Conservation (phyloP, 2,329 filamentous ascomycete species). For the Arachnomyces sp. region DNA sequence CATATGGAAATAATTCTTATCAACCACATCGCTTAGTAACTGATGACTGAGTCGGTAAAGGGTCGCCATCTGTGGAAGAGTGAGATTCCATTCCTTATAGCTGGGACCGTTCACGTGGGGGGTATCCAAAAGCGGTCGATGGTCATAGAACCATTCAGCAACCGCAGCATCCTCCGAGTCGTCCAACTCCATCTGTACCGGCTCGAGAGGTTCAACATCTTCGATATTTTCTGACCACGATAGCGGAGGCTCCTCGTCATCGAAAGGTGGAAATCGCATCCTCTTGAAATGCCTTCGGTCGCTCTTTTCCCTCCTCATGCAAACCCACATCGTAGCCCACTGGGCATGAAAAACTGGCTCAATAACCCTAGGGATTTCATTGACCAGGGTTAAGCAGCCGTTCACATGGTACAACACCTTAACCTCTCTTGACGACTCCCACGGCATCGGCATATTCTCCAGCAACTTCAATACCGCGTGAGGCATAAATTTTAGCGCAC, state of each 20-base stretch:
- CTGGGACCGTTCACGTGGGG: constrained; percentile 92
- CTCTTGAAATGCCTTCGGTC: constrained; percentile 94
- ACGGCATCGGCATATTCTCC: constrained; percentile 99
- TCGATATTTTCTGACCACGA: constrained; percentile 99
- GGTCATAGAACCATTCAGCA: constrained; percentile 96
- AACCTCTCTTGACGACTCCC: constrained; percentile 92
- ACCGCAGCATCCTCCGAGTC: constrained; percentile 87
- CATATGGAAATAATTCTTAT: constrained; percentile 96
- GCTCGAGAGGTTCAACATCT: constrained; percentile 93
- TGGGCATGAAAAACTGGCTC: constrained; percentile 97
- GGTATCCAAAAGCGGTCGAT: constrained; percentile 82
- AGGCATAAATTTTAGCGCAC: constrained; percentile 97
- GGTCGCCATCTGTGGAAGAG: constrained; percentile 90
- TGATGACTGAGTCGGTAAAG: constrained; percentile 87
- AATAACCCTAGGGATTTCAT: constrained; percentile 92
- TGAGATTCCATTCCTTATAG: constrained; percentile 93
- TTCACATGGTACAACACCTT: constrained; percentile 99
- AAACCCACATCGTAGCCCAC: constrained; percentile 99
- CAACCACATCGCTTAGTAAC: constrained; percentile 81
- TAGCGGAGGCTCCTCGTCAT: constrained; percentile 94
- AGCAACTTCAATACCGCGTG: constrained; percentile 94
- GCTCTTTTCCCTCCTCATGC: constrained; percentile 96
- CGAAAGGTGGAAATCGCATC: constrained; percentile 97
- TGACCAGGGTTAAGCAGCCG: constrained; percentile 91
- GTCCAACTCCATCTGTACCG: constrained; percentile 97